These are phyloP conservation scores for Candida ascalaphidarum DNA, from an alignment of 805 yeast species.

Conservation along the genomic window DNA sequence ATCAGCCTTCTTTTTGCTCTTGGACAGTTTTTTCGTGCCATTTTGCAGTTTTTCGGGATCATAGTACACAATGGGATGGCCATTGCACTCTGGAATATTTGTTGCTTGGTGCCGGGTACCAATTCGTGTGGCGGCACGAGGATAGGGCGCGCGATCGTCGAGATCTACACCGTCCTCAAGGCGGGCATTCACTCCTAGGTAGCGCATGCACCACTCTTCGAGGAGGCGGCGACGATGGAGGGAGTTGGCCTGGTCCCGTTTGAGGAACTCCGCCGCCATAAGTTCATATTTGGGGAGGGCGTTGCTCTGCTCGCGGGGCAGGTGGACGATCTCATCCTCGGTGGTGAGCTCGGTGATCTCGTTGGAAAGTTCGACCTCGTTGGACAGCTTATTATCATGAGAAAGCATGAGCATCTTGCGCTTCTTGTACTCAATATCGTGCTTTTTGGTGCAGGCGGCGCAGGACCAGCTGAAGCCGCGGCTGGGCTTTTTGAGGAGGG, in stretches of 20 bases:
- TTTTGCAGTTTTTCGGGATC: slow-evolving; percentile 25
- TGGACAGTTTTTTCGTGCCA: background rate
- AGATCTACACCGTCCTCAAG: slow-evolving; percentile 71
- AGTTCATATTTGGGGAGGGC: slow-evolving; percentile 46
- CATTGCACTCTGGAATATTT: slow-evolving; percentile 45
- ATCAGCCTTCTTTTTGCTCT: slow-evolving; percentile 1
- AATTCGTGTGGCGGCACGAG: slow-evolving; percentile 68
- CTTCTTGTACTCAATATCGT: slow-evolving; percentile 36
- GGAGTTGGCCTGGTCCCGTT: slow-evolving; percentile 32
- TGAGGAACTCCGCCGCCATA: slow-evolving; percentile 45
- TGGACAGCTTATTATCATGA: slow-evolving; percentile 32
- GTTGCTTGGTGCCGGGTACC: slow-evolving; percentile 71
- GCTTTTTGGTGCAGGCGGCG: slow-evolving; percentile 60
- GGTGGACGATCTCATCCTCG: too few relatives aligned
- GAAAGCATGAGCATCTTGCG: slow-evolving; percentile 32
- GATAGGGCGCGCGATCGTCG: slow-evolving; percentile 67
- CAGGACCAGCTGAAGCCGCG: slow-evolving; percentile 91
- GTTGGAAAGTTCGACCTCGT: slow-evolving; percentile 23
- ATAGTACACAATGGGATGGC: slow-evolving; percentile 58
- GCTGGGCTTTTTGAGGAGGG: slow-evolving; percentile 68
- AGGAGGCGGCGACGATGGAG: slow-evolving; percentile 39
- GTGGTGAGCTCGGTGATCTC: slow-evolving; percentile 4
- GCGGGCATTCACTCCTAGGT: slow-evolving; percentile 65
- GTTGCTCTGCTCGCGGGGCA: background rate
- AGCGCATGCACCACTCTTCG: slow-evolving; percentile 81